Evolutionary conservation across 305 asterid species (phyloP), one percentile per base, ranked within the genome.

Genomic region (Fraxinus sp.): DNA sequence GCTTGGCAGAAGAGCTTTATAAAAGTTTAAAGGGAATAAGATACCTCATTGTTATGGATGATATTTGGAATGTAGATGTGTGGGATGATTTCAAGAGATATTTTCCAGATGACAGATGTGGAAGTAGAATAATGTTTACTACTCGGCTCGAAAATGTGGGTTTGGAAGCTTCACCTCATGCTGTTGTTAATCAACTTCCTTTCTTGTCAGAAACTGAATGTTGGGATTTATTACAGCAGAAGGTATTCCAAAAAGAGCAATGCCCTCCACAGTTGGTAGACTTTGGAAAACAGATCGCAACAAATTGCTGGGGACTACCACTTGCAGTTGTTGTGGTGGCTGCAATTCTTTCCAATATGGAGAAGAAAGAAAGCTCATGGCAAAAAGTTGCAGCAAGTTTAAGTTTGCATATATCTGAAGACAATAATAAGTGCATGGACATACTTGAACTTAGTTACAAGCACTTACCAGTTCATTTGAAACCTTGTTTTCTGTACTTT

Each of bases 361-460:
- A 73, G 46, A 55, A 75, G 79, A 77, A 13, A 36, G 46, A 55
- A 14, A 39, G 13, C 22, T 16, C 20, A 32, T 87, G 89, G 87
- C 43, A 77, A 62, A 46, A 22, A 39, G 80, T 86, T 3, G 86
- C 80, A 62, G 75, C 37, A 55, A 81, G 64, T 57, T 57, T 82
- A 30, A 76, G 79, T 66, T 66, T 80, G 5, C 16, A 16, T 22
- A 70, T 81, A 8, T 2, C 74, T 4, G 77, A 68, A 2, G 77
- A 32, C 14, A 77, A 49, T 36, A 78, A 78, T 26, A 7, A 20
- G 20, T 71, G 83, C 79, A 77, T 16, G 33, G 35, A 57, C 24
- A 82, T 81, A 57, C 20, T 86, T 41, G 81, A 78, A 36, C 80
- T 83, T 4, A 84, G 89, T 77, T 86, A 86, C 84, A 70, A 64